These are phyloP conservation scores for Cubamyces lactineus DNA, from an alignment of 768 basidiomycete species.

Conservation along the genomic window DNA sequence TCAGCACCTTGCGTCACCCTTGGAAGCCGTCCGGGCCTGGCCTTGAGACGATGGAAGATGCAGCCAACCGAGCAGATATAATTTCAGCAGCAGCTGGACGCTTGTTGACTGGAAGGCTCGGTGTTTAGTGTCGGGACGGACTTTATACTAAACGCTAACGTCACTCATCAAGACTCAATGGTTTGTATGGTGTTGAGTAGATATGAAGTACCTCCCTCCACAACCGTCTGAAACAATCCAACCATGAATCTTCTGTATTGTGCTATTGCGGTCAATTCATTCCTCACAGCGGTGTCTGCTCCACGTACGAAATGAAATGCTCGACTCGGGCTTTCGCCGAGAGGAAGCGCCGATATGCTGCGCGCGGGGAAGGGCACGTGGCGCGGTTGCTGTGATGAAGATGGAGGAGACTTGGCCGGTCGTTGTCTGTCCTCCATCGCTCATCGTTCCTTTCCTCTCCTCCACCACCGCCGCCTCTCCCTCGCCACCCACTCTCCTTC, in stretches of 20 bases:
- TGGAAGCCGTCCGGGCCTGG: no score
- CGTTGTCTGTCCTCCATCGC: constrained; percentile 11
- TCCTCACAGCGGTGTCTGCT: no score
- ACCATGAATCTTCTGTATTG: neutral
- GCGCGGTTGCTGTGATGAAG: constrained; percentile 16
- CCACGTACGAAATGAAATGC: no score
- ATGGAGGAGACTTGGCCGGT: neutral
- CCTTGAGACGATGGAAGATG: constrained; percentile 26
- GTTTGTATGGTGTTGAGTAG: no score
- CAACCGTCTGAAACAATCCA: neutral
- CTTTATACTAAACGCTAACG: no score
- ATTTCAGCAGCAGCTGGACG: no score
- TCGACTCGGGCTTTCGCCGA: neutral
- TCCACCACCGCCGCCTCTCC: neutral
- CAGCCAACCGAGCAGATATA: constrained; percentile 11
- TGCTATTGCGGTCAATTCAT: neutral
- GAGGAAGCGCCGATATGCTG: neutral
- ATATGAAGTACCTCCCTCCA: no score
- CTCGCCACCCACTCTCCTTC: neutral
- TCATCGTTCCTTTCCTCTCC: constrained; percentile 15
- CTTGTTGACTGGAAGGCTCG: no score
- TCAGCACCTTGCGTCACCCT: constrained; percentile 15
- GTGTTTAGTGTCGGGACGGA: no score
- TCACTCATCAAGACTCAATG: no score
- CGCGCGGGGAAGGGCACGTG: constrained; percentile 3